Conservation (phyloP, 2,329 filamentous ascomycete species). For the Aschersonia sp. region DNA sequence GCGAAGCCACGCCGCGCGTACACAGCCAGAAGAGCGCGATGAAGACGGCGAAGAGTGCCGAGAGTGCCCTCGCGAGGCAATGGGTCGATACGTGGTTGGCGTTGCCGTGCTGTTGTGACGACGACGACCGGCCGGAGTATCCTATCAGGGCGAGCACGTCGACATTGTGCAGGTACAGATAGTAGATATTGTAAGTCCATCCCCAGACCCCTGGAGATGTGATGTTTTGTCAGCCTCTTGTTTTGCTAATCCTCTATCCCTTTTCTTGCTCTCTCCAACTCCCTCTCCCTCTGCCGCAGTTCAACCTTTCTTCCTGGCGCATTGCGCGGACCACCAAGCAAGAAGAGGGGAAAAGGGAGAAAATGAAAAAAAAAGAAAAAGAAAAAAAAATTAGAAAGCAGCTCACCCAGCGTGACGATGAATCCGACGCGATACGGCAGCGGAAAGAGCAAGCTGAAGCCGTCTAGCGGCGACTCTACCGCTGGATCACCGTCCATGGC, state of each 20-base stretch:
- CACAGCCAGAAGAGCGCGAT: constrained; percentile 72
- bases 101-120: constrained; percentile 37
- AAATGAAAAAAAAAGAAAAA: too few relatives aligned
- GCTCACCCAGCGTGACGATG: constrained; percentile 67
- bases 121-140: constrained; percentile 62
- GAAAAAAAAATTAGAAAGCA: too few relatives aligned
- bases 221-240: neutral
- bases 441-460: constrained; percentile 75
- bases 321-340: too few relatives aligned
- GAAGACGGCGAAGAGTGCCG: constrained; percentile 54
- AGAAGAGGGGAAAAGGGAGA: too few relatives aligned
- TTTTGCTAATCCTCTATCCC: too few relatives aligned
- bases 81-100: constrained; percentile 75
- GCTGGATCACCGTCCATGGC: constrained; percentile 61
- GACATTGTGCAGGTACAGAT: constrained; percentile 65
- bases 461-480: constrained; percentile 60
- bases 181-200: constrained; percentile 86
- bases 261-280: too few relatives aligned
- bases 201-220: constrained; percentile 78
- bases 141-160: constrained; percentile 77
- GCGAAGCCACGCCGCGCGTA: constrained; percentile 53
- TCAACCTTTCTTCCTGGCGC: too few relatives aligned
- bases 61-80: constrained; percentile 66
- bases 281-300: too few relatives aligned
- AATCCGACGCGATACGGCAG: constrained; percentile 81